These are phyloP conservation scores for Colletotrichum incanum DNA, from an alignment of 2,329 filamentous ascomycete genomes.

Conservation along the genomic window DNA sequence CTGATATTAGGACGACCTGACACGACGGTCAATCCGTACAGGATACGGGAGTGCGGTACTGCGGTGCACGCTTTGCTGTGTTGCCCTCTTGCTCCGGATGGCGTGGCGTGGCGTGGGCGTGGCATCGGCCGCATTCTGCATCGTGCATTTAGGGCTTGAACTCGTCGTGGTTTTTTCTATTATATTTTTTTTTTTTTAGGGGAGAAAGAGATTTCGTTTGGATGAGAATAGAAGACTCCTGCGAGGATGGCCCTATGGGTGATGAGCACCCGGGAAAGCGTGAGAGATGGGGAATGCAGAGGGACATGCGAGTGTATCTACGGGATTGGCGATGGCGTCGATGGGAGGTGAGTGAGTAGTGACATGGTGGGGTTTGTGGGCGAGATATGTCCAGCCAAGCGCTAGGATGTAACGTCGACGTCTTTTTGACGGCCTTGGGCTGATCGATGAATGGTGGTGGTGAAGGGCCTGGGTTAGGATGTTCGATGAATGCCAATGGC, in stretches of 20 bases:
- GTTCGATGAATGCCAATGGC: not conserved
- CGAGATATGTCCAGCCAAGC: not conserved
- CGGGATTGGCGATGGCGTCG: constrained; percentile 29
- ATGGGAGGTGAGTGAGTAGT: constrained; percentile 24
- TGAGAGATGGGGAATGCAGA: constrained; percentile 26
- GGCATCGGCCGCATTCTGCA: constrained; percentile 16
- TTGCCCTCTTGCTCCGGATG: constrained; percentile 13
- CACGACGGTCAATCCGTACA: constrained; percentile 41
- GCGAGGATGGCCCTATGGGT: not conserved
- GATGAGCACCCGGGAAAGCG: not conserved
- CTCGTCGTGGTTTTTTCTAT: not conserved
- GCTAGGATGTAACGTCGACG: constrained; percentile 25
- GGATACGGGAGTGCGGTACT: constrained; percentile 22
- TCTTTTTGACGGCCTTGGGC: not conserved
- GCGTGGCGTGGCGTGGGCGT: too few relatives aligned
- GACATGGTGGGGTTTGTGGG: constrained; percentile 15
- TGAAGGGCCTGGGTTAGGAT: constrained; percentile 3
- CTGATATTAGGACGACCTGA: constrained; percentile 20
- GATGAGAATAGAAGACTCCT: not conserved
- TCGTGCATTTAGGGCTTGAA: not conserved
- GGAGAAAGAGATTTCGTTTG: not conserved
- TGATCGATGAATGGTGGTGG: not conserved
- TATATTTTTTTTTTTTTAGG: too few relatives aligned
- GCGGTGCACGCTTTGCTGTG: constrained; percentile 2
- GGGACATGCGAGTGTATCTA: constrained; percentile 32